Conservation (phyloP, 1,284 basidiomycete species). For the Albatrellus sp. region DNA sequence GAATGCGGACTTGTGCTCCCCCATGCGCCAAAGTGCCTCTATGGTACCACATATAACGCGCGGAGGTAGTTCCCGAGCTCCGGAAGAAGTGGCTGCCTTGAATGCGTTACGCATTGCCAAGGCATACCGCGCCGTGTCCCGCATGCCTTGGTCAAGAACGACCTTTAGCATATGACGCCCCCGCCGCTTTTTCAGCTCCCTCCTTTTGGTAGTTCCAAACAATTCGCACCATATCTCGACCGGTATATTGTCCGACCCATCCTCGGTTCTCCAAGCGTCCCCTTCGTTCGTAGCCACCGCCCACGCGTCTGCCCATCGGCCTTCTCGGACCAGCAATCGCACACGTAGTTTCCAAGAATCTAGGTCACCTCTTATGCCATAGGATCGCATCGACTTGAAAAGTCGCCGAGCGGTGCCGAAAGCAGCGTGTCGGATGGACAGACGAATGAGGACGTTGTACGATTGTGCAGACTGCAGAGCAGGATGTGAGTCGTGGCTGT, state of each 20-base stretch:
- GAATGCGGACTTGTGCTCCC: slow-evolving; percentile 15
- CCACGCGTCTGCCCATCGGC: slow-evolving; percentile 22
- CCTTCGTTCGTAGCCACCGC: slow-evolving; percentile 10
- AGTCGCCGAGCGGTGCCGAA: slow-evolving; percentile 18
- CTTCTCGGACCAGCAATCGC: slow-evolving; percentile 21
- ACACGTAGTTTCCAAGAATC: slow-evolving; percentile 21
- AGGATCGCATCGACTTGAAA: slow-evolving; percentile 18
- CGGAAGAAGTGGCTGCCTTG: too few relatives aligned
- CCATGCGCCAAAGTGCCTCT: slow-evolving; percentile 8
- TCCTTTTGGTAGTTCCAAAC: slow-evolving; percentile 8
- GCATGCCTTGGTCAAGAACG: slow-evolving; percentile 7
- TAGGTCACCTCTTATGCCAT: slow-evolving; percentile 15
- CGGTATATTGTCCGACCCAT: slow-evolving; percentile 1
- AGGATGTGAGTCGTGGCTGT: slow-evolving; percentile 18
- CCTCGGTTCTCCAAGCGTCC: neutral
- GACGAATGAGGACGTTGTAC: slow-evolving; percentile 21
- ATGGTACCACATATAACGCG: slow-evolving; percentile 5
- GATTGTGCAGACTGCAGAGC: slow-evolving; percentile 17
- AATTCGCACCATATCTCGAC: slow-evolving; percentile 9
- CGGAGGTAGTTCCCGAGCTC: slow-evolving; percentile 1
- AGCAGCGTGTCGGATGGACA: slow-evolving; percentile 20
- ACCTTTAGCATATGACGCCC: neutral
- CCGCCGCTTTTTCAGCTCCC: neutral
- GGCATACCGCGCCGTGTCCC: slow-evolving; percentile 5
- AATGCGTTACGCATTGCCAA: slow-evolving; percentile 4